Conservation (phyloP, 1,284 basidiomycete species). For the Cryptococcus hybrid region DNA sequence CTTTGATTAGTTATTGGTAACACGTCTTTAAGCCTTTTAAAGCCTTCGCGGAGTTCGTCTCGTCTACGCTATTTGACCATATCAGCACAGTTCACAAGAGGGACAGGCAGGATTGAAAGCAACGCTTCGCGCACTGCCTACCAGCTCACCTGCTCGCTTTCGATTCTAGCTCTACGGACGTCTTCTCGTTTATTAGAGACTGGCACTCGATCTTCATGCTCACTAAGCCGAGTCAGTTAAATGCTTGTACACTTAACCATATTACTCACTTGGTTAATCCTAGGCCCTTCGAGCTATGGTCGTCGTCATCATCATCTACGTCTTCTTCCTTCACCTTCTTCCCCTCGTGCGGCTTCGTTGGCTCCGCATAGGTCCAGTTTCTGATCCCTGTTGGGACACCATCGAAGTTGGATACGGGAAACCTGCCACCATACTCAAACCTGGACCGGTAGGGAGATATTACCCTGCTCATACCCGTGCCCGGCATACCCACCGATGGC, state of each 20-base stretch:
- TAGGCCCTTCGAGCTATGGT: conserved; percentile 6
- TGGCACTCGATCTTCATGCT: conserved; percentile 11
- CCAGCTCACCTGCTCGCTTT: conserved; percentile 42
- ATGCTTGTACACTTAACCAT: background rate
- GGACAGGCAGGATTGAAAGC: no score
- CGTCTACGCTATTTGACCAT: conserved; percentile 75
- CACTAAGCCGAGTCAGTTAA: conserved; percentile 1
- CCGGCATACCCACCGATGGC: conserved; percentile 7
- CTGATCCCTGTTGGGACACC: background rate
- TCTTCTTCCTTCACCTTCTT: conserved; percentile 16
- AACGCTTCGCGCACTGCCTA: conserved; percentile 18
- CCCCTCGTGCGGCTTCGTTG: background rate
- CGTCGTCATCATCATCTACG: conserved; percentile 14
- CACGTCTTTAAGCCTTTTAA: conserved; percentile 76
- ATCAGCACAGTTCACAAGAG: conserved; percentile 52
- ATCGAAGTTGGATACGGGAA: conserved; percentile 13
- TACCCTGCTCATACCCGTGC: conserved; percentile 4
- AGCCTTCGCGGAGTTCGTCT: conserved; percentile 81
- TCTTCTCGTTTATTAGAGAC: conserved; percentile 20
- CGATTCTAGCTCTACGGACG: conserved; percentile 31
- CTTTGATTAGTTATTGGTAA: conserved; percentile 82
- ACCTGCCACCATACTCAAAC: conserved; percentile 19
- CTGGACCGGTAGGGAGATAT: conserved; percentile 12
- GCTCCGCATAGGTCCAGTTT: background rate
- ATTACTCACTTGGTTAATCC: conserved; percentile 7